These are phyloP conservation scores for Primulina tabacum DNA, from an alignment of 257 asterid species.

Conservation along the genomic window DNA sequence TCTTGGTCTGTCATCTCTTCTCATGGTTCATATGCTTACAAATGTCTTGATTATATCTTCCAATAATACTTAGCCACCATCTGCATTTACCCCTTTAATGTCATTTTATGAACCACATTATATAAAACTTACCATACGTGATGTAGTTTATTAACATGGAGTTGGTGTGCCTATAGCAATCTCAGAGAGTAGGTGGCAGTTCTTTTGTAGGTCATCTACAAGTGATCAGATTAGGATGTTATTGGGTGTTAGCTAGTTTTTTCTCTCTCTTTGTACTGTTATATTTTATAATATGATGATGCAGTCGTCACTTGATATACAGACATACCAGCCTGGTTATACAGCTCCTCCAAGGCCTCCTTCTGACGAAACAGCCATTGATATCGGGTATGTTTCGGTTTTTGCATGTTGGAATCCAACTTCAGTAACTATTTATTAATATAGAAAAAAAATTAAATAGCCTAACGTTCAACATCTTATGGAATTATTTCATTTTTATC, in stretches of 20 bases:
- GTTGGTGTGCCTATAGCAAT: not conserved
- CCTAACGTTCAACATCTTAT: not conserved
- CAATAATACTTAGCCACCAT: not conserved
- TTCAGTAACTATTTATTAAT: not conserved
- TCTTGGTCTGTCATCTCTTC: not conserved
- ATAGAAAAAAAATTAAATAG: not conserved
- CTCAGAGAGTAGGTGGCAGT: not conserved
- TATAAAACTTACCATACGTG: not conserved
- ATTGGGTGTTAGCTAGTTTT: too few species aligned
- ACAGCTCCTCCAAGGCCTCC: constrained; percentile 80
- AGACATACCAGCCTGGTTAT: constrained; percentile 88
- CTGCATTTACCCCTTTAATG: not conserved
- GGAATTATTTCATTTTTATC: not conserved
- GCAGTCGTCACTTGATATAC: constrained; percentile 30
- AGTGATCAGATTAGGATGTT: too few species aligned
- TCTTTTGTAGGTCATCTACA: too few species aligned
- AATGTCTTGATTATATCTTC: not conserved
- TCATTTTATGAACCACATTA: not conserved
- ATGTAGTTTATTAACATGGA: not conserved
- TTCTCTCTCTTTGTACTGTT: not conserved
- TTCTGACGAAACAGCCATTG: constrained; percentile 70
- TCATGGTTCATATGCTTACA: not conserved
- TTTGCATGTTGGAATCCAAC: constrained; percentile 10
- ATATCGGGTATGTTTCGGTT: constrained; percentile 63
- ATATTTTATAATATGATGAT: constrained; percentile 14